phyloP scores from a whole-genome alignment of 306 rosid species.

The Trifolium fragiferum region DNA sequence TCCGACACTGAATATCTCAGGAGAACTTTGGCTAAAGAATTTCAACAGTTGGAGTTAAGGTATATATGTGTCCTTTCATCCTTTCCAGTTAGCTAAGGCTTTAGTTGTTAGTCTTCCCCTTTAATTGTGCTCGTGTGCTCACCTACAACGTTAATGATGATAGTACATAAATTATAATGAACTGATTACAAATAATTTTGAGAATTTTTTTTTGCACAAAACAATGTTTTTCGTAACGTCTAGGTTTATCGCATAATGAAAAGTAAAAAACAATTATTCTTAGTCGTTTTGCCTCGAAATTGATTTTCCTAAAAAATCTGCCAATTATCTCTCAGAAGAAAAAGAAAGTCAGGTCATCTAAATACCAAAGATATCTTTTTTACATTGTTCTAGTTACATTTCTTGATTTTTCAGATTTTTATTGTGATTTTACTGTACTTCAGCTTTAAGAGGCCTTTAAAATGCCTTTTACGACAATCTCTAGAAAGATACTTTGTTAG shows the following conservation, averaged over 20 bases:
- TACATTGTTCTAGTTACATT: constrained; percentile 24
- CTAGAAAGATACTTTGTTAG: constrained; percentile 75
- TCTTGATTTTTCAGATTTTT: constrained; percentile 32
- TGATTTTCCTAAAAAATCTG: constrained; percentile 21
- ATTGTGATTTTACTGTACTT: constrained; percentile 38
- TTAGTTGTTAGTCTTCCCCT: constrained; percentile 33
- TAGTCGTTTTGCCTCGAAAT: constrained; percentile 21
- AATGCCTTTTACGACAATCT: constrained; percentile 83
- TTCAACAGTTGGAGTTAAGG: constrained; percentile 88
- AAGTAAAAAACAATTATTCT: constrained; percentile 24
- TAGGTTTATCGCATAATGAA: constrained; percentile 28
- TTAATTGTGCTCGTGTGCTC: constrained; percentile 23
- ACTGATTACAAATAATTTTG: constrained; percentile 11
- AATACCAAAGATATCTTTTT: constrained; percentile 31
- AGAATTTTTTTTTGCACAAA: constrained; percentile 21
- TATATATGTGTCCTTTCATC: constrained; percentile 43
- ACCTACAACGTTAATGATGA: constrained; percentile 11
- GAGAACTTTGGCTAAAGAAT: constrained; percentile 89
- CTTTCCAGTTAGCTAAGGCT: constrained; percentile 31
- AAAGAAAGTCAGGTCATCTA: constrained; percentile 30
- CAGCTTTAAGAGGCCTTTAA: constrained; percentile 95
- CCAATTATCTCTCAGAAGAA: constrained; percentile 16
- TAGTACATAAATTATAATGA: constrained; percentile 24
- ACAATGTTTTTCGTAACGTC: constrained; percentile 17
- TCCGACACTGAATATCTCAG: constrained; percentile 73